Evolutionary conservation across 1,284 basidiomycete genomes (phyloP).

Genomic region (Leccinum fallax): DNA sequence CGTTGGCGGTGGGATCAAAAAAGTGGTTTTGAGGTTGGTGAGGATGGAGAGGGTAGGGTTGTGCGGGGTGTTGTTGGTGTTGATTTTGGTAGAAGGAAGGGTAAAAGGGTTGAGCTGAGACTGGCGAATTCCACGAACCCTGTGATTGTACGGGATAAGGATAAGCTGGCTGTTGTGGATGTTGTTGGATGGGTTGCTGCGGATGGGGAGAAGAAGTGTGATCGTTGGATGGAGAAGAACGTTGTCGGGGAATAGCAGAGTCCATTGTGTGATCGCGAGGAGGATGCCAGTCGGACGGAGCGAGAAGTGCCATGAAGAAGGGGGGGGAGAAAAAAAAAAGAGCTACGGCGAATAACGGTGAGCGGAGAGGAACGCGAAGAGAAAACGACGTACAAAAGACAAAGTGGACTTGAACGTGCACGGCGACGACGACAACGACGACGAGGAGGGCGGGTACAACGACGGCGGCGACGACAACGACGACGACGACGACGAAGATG

Average conservation of each 20-base stretch:
- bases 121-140: constrained; percentile 64
- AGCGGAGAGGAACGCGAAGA: neutral
- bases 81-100: constrained; percentile 73
- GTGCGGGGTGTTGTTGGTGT: constrained; percentile 49
- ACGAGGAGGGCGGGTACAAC: neutral
- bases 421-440: neutral
- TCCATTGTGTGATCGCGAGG: constrained; percentile 64
- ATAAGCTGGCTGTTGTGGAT: constrained; percentile 36
- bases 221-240: constrained; percentile 58
- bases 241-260: constrained; percentile 50
- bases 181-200: constrained; percentile 37
- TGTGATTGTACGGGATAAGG: constrained; percentile 49
- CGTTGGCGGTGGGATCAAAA: constrained; percentile 70
- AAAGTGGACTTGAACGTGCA: neutral
- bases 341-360: neutral
- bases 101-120: constrained; percentile 66
- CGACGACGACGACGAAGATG: neutral
- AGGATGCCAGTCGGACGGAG: constrained; percentile 69
- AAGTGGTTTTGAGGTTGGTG: constrained; percentile 56
- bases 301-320: constrained; percentile 73
- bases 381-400: neutral
- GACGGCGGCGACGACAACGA: neutral
- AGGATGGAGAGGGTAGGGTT: constrained; percentile 43
- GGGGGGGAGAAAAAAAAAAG: too few species aligned
- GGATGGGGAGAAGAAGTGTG: constrained; percentile 36